phyloP scores from a whole-genome alignment of 202 grass and related monocot genomes.

The Saccharum hybrid region DNA sequence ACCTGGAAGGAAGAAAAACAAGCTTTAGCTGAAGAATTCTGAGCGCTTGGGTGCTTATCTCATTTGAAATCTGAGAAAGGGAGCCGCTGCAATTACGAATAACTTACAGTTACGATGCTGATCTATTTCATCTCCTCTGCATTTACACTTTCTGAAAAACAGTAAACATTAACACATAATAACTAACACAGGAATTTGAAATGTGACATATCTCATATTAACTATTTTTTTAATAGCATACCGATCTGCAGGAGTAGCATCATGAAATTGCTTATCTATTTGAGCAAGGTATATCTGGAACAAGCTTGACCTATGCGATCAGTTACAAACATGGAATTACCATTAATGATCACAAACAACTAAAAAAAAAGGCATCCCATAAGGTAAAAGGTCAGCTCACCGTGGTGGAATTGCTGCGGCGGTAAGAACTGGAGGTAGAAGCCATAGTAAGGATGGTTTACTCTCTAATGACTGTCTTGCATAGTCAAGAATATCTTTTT shows the following conservation, averaged over 20 bases:
- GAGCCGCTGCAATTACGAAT: conserved; percentile 9
- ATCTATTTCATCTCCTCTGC: conserved; percentile 57
- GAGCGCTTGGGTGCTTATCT: conserved; percentile 2
- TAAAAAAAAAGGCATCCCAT: conserved; percentile 13
- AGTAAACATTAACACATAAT: background rate
- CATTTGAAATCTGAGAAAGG: conserved; percentile 42
- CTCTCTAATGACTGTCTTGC: conserved; percentile 42
- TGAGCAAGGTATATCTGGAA: conserved; percentile 72
- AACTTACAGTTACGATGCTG: conserved; percentile 71
- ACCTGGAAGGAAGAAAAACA: conserved; percentile 57
- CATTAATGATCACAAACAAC: background rate
- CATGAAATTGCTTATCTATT: conserved; percentile 70
- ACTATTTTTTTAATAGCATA: conserved; percentile 40
- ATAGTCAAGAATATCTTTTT: conserved; percentile 83
- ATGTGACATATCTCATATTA: conserved; percentile 32
- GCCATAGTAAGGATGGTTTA: conserved; percentile 73
- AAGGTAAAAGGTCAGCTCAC: conserved; percentile 51
- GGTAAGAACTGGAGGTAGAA: conserved; percentile 69
- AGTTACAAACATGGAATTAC: conserved; percentile 29
- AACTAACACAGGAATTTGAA: conserved; percentile 36
- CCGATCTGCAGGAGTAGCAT: conserved; percentile 57
- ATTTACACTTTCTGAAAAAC: conserved; percentile 55
- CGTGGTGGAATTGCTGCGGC: conserved; percentile 59
- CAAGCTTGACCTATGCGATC: conserved; percentile 63
- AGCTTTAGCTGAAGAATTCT: conserved; percentile 29